Conservation (phyloP, 805 yeast species). For the Ogataea degrootiae region DNA sequence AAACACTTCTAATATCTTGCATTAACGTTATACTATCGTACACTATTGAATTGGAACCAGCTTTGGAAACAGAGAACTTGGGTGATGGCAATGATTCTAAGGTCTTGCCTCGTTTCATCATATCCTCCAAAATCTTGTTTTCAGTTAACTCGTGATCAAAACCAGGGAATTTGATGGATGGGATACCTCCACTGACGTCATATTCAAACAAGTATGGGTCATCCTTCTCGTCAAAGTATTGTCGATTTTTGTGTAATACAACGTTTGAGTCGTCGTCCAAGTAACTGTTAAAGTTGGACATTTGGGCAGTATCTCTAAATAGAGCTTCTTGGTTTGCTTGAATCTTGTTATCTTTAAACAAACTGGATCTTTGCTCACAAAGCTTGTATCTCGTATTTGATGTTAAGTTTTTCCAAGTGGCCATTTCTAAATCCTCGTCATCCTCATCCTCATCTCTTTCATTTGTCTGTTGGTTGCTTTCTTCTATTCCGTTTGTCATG, state of each 20-base stretch:
- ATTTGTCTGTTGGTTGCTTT: conserved; percentile 12
- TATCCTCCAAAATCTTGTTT: conserved; percentile 36
- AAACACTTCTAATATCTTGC: conserved; percentile 82
- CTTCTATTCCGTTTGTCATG: conserved; percentile 38
- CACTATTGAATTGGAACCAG: conserved; percentile 59
- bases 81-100: conserved; percentile 35
- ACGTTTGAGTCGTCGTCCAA: conserved; percentile 32
- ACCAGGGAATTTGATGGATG: conserved; percentile 56
- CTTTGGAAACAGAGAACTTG: conserved; percentile 36
- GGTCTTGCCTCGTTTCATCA: conserved; percentile 25
- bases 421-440: conserved; percentile 71
- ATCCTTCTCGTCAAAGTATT: conserved; percentile 46
- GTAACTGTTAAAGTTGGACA: conserved; percentile 56
- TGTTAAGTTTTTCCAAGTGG: conserved; percentile 80
- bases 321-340: conserved; percentile 68
- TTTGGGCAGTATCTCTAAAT: conserved; percentile 57
- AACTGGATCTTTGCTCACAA: conserved; percentile 59
- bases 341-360: conserved; percentile 57
- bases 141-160: conserved; percentile 41
- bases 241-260: conserved; percentile 31
- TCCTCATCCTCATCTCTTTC: conserved; percentile 37
- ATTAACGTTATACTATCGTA: conserved; percentile 67
- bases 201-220: conserved; percentile 74
- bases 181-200: conserved; percentile 77
- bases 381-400: conserved; percentile 75